Percentiles rank a stretch among this genome's conserved stretches.
Evolutionary conservation across 1,284 basidiomycete species (phyloP).

Genomic region (Puccinia triticina): DNA sequence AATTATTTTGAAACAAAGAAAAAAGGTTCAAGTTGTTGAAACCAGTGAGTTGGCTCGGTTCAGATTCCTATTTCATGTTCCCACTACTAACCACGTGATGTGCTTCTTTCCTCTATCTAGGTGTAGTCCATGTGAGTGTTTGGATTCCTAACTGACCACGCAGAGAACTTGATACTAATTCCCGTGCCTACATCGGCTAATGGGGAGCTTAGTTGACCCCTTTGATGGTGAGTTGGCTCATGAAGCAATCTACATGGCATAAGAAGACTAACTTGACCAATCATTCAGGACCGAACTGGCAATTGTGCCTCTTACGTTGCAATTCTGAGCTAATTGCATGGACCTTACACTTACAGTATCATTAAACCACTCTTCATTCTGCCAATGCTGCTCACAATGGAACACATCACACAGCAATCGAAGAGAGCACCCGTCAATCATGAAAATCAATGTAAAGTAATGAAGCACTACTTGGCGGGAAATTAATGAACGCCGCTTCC

Average conservation of each 20-base stretch:
- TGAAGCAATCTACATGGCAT: background rate
- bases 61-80: background rate
- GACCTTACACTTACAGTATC: too few relatives aligned
- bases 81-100: background rate
- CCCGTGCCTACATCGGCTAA: background rate
- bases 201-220: conserved; percentile 29
- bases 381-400: too few relatives aligned
- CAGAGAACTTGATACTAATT: background rate
- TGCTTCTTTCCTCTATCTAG: background rate
- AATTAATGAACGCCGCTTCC: too few relatives aligned
- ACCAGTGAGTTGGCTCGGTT: background rate
- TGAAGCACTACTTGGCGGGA: too few relatives aligned
- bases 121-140: conserved; percentile 34
- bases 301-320: conserved; percentile 16
- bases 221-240: conserved; percentile 12
- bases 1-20: background rate
- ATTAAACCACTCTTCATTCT: background rate
- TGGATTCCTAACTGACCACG: background rate
- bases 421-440: too few relatives aligned
- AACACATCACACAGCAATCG: too few relatives aligned
- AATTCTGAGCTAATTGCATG: conserved; percentile 17
- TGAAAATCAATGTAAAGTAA: too few relatives aligned
- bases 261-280: background rate
- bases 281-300: background rate
- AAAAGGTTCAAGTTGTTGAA: conserved; percentile 1